Conservation (phyloP, 2,329 filamentous ascomycete genomes). For the Fusarium sp. region DNA sequence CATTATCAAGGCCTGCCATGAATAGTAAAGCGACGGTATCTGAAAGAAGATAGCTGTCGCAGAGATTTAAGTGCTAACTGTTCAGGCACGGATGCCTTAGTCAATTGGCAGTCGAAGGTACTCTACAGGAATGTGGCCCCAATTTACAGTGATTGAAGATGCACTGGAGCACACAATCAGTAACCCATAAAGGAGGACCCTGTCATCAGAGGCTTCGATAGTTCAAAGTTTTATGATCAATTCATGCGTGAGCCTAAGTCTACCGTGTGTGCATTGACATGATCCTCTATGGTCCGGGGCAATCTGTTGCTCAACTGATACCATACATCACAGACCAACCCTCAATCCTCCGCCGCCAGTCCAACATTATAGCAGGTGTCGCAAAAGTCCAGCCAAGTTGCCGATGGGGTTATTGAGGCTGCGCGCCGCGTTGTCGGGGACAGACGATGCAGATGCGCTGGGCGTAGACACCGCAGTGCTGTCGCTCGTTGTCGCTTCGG, state of each 20-base stretch:
- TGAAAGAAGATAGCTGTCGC: background rate
- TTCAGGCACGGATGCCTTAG: background rate
- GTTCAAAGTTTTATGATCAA: background rate
- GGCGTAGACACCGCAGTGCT: background rate
- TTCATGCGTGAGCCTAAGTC: background rate
- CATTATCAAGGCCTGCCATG: background rate
- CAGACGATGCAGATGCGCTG: background rate
- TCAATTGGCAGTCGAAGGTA: too few species aligned
- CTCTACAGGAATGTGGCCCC: too few species aligned
- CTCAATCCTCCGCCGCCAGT: too few species aligned
- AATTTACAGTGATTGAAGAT: background rate
- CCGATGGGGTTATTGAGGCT: constrained; percentile 14
- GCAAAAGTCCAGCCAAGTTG: background rate
- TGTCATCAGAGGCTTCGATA: background rate
- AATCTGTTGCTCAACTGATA: background rate
- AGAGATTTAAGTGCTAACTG: too few species aligned
- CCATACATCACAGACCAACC: background rate
- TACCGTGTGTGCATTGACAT: background rate
- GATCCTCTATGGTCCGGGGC: background rate
- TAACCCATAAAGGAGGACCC: background rate
- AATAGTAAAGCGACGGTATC: rapidly evolving
- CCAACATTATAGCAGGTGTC: background rate
- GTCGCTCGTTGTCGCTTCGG: background rate
- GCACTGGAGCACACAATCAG: background rate
- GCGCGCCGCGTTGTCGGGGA: constrained; percentile 9